A percentile compares a stretch with the other conserved stretches of the same genome.
These are phyloP conservation scores for Haplosporangium sp. DNA, from an alignment of 371 early-diverging fungal genomes.

Conservation along the genomic window DNA sequence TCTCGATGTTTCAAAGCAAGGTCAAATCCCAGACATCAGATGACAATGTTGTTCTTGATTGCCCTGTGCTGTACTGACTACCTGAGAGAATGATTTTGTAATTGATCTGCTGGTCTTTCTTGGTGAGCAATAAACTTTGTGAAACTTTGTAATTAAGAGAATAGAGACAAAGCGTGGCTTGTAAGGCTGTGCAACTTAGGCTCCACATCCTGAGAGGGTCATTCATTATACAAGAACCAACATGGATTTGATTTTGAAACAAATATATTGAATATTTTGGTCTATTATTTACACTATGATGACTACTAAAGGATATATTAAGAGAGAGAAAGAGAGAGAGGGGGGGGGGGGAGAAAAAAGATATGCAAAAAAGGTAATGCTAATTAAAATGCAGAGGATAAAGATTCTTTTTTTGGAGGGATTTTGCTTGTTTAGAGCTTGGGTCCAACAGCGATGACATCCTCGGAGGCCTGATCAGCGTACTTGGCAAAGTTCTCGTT, in stretches of 20 bases:
- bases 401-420: background rate
- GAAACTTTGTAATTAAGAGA: no score
- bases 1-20: no score
- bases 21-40: no score
- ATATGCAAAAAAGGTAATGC: constrained; percentile 7
- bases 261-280: background rate
- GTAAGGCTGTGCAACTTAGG: no score
- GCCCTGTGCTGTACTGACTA: no score
- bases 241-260: background rate
- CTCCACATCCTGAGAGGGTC: no score
- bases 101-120: no score
- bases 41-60: no score
- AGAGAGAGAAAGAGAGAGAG: background rate
- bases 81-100: no score
- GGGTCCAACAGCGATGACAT: constrained; percentile 85
- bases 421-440: constrained; percentile 28
- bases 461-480: constrained; percentile 83
- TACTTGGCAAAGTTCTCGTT: constrained; percentile 92
- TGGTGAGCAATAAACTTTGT: no score
- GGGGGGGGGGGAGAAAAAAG: background rate
- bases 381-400: background rate
- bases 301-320: background rate
- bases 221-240: background rate
- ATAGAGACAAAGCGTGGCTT: no score
- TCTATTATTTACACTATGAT: constrained; percentile 10